phyloP scores from a whole-genome alignment of 1,139 yeast genomes.

The Kurtzmaniella quercitrusa region DNA sequence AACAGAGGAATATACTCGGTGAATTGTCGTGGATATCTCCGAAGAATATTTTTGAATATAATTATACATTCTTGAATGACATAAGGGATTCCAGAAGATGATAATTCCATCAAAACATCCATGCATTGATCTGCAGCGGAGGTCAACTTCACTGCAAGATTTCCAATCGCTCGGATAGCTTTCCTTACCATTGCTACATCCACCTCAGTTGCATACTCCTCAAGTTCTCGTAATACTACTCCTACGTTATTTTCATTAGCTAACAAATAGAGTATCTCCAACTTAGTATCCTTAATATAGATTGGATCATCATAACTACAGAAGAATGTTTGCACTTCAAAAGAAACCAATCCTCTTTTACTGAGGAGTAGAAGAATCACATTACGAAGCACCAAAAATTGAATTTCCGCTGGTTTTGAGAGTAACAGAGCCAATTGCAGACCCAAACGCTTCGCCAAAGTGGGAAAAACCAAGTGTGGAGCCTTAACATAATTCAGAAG shows the following conservation, averaged over 20 bases:
- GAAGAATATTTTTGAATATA: constrained; percentile 69
- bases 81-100: constrained; percentile 66
- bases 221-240: constrained; percentile 67
- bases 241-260: constrained; percentile 64
- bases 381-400: constrained; percentile 77
- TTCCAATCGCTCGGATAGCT: constrained; percentile 87
- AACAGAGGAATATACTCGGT: constrained; percentile 15
- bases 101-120: constrained; percentile 53
- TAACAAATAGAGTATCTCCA: constrained; percentile 77
- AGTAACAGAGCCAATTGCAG: constrained; percentile 68
- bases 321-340: constrained; percentile 76
- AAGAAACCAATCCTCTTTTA: constrained; percentile 53
- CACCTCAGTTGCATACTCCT: constrained; percentile 82
- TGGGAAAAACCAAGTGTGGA: constrained; percentile 43
- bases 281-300: constrained; percentile 83
- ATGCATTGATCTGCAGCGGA: constrained; percentile 61
- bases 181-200: constrained; percentile 83
- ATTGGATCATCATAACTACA: constrained; percentile 83
- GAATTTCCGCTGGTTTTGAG: constrained; percentile 78
- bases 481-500: constrained; percentile 60
- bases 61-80: constrained; percentile 78
- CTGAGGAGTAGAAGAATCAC: constrained; percentile 71
- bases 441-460: constrained; percentile 59
- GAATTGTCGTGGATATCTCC: constrained; percentile 62
- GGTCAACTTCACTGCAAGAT: constrained; percentile 69